These are phyloP conservation scores for Cantharellus cinnabarinus DNA, from an alignment of 768 basidiomycete species.

Conservation along the genomic window DNA sequence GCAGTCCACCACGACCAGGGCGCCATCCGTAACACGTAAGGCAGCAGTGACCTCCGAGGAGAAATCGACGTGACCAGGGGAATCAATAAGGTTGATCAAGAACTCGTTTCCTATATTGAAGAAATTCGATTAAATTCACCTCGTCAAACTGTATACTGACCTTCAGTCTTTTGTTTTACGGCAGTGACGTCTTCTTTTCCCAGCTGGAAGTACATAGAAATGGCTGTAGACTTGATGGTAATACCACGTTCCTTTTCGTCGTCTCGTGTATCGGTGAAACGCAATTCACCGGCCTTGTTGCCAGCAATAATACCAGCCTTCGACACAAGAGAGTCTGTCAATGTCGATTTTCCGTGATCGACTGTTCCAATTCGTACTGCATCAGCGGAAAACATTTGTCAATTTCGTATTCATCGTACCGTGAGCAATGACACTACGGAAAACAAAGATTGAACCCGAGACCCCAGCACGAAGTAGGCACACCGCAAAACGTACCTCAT, in stretches of 20 bases:
- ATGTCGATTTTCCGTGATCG: constrained; percentile 99
- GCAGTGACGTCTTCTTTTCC: constrained; percentile 66
- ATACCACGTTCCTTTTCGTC: constrained; percentile 99
- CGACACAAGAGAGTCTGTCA: constrained; percentile 95
- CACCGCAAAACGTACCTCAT: constrained; percentile 86
- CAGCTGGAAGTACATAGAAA: constrained; percentile 99
- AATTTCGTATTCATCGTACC: not conserved
- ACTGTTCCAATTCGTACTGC: constrained; percentile 26
- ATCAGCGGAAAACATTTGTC: not conserved
- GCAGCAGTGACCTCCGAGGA: constrained; percentile 99
- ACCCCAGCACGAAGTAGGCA: constrained; percentile 22
- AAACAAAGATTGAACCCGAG: not conserved
- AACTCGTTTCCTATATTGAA: constrained; percentile 59
- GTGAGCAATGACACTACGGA: not conserved
- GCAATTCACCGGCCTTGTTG: constrained; percentile 87
- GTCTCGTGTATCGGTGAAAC: constrained; percentile 90
- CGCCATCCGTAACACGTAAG: constrained; percentile 98
- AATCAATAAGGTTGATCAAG: constrained; percentile 99
- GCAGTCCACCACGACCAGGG: constrained; percentile 98
- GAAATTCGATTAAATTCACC: not conserved
- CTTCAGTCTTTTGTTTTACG: constrained; percentile 88
- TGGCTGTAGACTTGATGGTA: constrained; percentile 98
- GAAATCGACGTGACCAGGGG: constrained; percentile 99
- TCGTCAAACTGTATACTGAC: constrained; percentile 22
- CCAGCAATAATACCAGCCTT: constrained; percentile 98